Evolutionary conservation across 176 grass and related monocot species (phyloP), one percentile per base, ranked within the genome.

Genomic region (Thalia dealbata): DNA sequence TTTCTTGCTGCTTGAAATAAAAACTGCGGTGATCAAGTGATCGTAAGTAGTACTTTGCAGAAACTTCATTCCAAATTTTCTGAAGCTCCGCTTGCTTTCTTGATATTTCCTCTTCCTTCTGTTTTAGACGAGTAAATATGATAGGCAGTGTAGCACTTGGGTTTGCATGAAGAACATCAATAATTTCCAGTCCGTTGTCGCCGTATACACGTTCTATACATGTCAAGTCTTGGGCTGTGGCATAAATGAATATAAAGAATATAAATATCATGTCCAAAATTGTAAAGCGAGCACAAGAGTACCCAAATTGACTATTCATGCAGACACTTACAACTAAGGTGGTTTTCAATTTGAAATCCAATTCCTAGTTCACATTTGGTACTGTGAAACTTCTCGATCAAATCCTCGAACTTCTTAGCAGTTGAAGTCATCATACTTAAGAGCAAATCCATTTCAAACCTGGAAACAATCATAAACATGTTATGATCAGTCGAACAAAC

Each of bases 381-480:
- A 35, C 0, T 23, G 70, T 81, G 79, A 11, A 89, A 87, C 79
- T 92, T 92, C 76, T 92, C 93, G 48, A 50, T 23, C 18, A 75
- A 73, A 59, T 84, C 66, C 51, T 52, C 46, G 23, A 84, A 75
- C 22, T 71, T 70, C 14, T 88, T 91, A 54, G 85, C 83, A 54
- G 95, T 89, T 62, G 78, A 87, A 77, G 88, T 83, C 35, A 91
- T 79, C 45, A 83, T 88, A 72, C 91, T 87, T 81, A 99, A 78
- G 28, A 93, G 64, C 90, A 99, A 91, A 71, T 99, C 95, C 73
- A 99, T 73, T 81, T 99, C 95, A 83, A 91, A 99, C 76, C 93
- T 96, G 78, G 65, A 66, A 81, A 79, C 10, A 52, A 22, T 22
- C 16, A 69, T 1, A 8, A 45, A 11, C 2, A 13, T 7, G 21